Evolutionary conservation across 164 flowering plant species (phyloP), one percentile per base, ranked within the genome.

Genomic region (Magnolia officinalis): DNA sequence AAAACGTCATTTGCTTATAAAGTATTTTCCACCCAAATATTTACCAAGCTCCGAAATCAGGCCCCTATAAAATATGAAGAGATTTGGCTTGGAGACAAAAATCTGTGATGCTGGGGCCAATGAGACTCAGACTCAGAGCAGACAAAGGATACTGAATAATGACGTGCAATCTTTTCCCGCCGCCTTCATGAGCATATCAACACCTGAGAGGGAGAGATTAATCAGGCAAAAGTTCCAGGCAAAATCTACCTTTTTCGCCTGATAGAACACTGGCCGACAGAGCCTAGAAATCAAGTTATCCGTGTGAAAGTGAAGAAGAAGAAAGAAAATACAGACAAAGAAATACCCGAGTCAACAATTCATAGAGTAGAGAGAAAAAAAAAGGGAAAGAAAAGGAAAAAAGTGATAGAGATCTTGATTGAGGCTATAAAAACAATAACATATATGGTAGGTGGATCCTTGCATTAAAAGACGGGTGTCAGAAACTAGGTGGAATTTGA

Each of bases 81-180:
- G 61, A 55, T 55, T 55, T 55, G 13, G 16, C 61, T 2, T 55
- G 18, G 61, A 55, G 13, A 55, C 18, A 11, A 55, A 55, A 55
- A 55, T 55, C 13, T 55, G 1, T 55, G 61, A 55, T 55, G 61
- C 61, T 11, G 19, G 61, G 13, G 2, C 61, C 61, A 11, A 55
- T 2, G 10, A 16, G 18, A 55, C 18, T 11, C 13, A 55, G 18
- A 55, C 16, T 55, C 18, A 16, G 18, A 11, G 4, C 18, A 55
- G 61, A 55, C 52, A 50, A 88, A 95, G 98, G 99, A 96, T 96
- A 96, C 99, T 94, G 86, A 94, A 96, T 81, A 94, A 79, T 21
- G 92, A 81, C 26, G 99, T 96, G 82, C 96, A 92, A 82, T 96
- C 98, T 83, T 84, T 91, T 74, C 99, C 99, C 50, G 94, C 97